phyloP scores from a whole-genome alignment of 495 filamentous ascomycete species.

The Gamarada debralockiae region DNA sequence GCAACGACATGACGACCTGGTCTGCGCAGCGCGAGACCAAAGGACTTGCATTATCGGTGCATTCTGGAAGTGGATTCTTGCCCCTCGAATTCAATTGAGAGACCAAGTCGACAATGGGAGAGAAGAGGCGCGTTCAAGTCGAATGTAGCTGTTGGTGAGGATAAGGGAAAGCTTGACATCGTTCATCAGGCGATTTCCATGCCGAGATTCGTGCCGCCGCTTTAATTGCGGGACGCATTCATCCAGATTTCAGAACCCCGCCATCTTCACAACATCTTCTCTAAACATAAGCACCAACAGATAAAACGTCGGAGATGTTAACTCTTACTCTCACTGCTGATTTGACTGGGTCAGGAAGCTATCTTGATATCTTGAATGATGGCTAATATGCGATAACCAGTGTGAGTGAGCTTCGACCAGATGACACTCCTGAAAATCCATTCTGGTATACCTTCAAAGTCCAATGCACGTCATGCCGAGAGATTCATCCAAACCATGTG shows the following conservation, averaged over 20 bases:
- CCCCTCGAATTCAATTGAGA: not conserved
- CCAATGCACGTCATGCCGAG: conserved; percentile 91
- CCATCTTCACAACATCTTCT: not conserved
- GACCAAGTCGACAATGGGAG: not conserved
- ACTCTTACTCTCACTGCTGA: conserved; percentile 78
- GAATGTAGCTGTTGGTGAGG: not conserved
- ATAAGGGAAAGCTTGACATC: too few species aligned
- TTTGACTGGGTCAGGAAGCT: conserved; percentile 50
- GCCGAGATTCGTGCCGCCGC: not conserved
- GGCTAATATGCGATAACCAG: conserved; percentile 39
- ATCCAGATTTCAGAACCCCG: not conserved
- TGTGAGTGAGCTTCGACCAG: conserved; percentile 81
- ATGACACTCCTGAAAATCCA: conserved; percentile 72
- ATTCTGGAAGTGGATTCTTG: conserved; percentile 8
- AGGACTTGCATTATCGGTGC: conserved; percentile 57
- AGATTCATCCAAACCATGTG: conserved; percentile 84
- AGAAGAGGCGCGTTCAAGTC: not conserved
- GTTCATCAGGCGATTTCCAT: too few species aligned
- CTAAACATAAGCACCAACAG: not conserved
- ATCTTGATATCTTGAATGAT: not conserved
- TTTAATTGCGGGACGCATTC: not conserved
- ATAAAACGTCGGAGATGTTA: conserved; percentile 54
- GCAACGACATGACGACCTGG: conserved; percentile 59
- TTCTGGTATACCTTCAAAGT: conserved; percentile 98
- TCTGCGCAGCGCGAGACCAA: conserved; percentile 65